Evolutionary conservation across 2,329 filamentous ascomycete genomes (phyloP).

Genomic region (Stemphylium beticola): DNA sequence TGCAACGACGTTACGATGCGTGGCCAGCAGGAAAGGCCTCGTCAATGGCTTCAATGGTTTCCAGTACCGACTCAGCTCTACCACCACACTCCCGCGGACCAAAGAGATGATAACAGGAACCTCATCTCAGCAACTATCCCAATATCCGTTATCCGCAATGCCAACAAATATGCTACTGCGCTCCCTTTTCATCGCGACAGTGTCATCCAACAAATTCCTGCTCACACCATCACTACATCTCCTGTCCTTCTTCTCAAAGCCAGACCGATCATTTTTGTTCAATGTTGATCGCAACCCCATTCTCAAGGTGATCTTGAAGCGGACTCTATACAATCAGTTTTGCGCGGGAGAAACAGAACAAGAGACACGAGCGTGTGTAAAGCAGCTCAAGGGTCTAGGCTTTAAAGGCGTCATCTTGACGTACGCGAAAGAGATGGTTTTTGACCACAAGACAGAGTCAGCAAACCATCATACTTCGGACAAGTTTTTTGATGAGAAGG

Average conservation of each 20-base stretch:
- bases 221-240: constrained; percentile 48
- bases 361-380: constrained; percentile 69
- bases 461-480: constrained; percentile 21
- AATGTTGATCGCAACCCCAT: constrained; percentile 76
- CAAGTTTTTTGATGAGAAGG: constrained; percentile 7
- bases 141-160: constrained; percentile 34
- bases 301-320: constrained; percentile 73
- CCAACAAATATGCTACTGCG: constrained; percentile 37
- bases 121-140: constrained; percentile 12
- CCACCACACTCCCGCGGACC: constrained; percentile 17
- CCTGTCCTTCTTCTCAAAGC: constrained; percentile 50
- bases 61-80: constrained; percentile 18
- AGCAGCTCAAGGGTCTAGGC: constrained; percentile 71
- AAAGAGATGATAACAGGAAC: constrained; percentile 10
- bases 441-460: constrained; percentile 47
- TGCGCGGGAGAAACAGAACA: constrained; percentile 77
- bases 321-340: constrained; percentile 88
- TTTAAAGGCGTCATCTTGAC: constrained; percentile 84
- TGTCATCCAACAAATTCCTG: constrained; percentile 55
- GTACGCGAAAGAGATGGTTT: constrained; percentile 73
- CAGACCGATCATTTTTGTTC: constrained; percentile 46
- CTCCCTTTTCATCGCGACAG: constrained; percentile 50
- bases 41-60: constrained; percentile 6
- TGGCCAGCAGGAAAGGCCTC: constrained; percentile 2
- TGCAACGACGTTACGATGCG: constrained; percentile 1